Base-by-base conservation (phyloP, 768 basidiomycete genomes). In the Auriculariales sp. region DNA sequence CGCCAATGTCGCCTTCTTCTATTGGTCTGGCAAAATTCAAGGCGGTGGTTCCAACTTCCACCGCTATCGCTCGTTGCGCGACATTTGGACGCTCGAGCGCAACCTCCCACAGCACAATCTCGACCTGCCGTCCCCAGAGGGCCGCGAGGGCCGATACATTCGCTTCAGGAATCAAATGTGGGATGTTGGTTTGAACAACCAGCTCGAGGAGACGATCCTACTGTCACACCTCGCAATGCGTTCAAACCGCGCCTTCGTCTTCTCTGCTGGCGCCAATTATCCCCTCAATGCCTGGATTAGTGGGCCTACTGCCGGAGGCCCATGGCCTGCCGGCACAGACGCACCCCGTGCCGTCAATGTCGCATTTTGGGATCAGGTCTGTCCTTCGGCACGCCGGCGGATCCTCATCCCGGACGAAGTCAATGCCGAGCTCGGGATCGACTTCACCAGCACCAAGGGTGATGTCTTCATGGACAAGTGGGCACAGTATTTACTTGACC, bases 101-200 rank as follows among this genome's bases (percentile, higher is more conserved):
- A 54, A 52, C 4, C 62, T 72, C 0, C 68, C 71, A 0, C 71
- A 72, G 28, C 68, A 72, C 51, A 55, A 66, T 34, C 34, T 60
- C 10, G 57, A 54, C 0, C 52, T 58, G 3, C 50, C 58, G 55
- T 15, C 35, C 46, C 7, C 59, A 59, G 42, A 52, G 32, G 55
- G 51, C 28, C 17, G 49, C 27, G 35, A 49, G 15, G 56, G 57
- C 28, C 55, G 56, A 53, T 79, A 71, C 52, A 53, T 80, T 28
- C 57, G 69, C 25, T 79, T 78, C 53, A 71, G 75, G 1, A 68
- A 68, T 17, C 75, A 78, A 52, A 49, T 78, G 4, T 78, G 76
- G 76, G 77, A 75, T 0, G 74, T 73, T 49, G 79, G 79, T 1
- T 65, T 79, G 50, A 79, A 79, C 59, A 81, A 80, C 49, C 59